Evolutionary conservation across 2,329 filamentous ascomycete species (phyloP), one percentile per base, ranked within the genome.

Genomic region (Fusarium tjaetaba): DNA sequence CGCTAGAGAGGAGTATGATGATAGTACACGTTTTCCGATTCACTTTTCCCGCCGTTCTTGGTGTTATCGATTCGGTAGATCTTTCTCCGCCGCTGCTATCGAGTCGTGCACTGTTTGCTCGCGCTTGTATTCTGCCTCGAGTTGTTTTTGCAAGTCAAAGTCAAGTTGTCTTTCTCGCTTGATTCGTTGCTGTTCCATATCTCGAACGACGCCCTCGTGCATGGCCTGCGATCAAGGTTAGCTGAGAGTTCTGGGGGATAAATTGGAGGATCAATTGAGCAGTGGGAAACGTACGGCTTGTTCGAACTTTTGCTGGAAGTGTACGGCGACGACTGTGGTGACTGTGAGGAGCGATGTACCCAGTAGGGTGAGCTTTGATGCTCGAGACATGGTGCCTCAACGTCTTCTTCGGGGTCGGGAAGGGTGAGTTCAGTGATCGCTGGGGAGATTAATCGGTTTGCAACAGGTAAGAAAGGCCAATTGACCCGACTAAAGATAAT

Each of bases 141-240:
- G 86, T 11, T 88, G 89, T 72, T 88, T 89, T 81, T 99, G 96
- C 89, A 97, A 90, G 74, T 98, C 95, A 79, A 99, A 99, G 81
- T 99, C 96, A 58, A 95, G 90, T 82, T 97, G 94, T 67, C 96
- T 92, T 82, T 99, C 96, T 75, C 90, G 89, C 85, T 98, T 98
- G 74, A 98, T 82, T 51, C 93, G 91, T 81, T 97, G 95, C 80
- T 97, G 94, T 80, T 98, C 96, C 87, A 98, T 93, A 80, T 99
- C 96, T 73, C 96, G 93, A 73, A 98, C 86, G 46, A 99, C 96
- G 49, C 96, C 96, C 75, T 93, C 90, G 80, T 99, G 96, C 96
- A 99, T 99, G 65, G 94, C 93, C 96, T 96, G 71, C 39, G 18
- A 38, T 46, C 22, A 26, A 26, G 28, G 57, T 75, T 68, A 76